phyloP scores from a whole-genome alignment of 108 stramenopile genomes.

The Craspedostauros australis region DNA sequence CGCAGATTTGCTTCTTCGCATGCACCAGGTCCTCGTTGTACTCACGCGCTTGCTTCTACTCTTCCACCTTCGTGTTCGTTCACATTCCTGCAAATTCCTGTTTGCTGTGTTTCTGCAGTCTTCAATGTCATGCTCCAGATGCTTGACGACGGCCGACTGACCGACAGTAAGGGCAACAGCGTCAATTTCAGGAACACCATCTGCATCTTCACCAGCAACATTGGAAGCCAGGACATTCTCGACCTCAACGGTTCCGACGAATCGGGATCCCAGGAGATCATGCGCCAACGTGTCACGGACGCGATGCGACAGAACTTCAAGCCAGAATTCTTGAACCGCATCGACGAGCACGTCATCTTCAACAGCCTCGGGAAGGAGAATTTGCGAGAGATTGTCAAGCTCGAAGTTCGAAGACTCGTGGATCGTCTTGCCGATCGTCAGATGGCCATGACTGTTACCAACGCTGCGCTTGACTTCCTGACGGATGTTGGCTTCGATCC shows the following conservation, averaged over 20 bases:
- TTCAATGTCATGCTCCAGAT: conserved; percentile 97
- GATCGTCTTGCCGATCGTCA: conserved; percentile 64
- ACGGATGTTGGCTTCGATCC: conserved; percentile 91
- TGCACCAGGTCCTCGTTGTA: too few species aligned
- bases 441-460: conserved; percentile 57
- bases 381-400: conserved; percentile 83
- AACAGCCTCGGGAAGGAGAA: conserved; percentile 78
- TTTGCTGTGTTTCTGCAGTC: too few species aligned
- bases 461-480: conserved; percentile 70
- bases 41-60: too few species aligned
- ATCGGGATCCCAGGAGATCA: conserved; percentile 43
- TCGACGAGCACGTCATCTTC: conserved; percentile 97
- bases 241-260: conserved; percentile 53
- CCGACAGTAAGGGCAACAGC: conserved; percentile 92
- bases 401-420: conserved; percentile 67
- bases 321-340: conserved; percentile 98
- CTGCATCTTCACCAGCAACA: conserved; percentile 95
- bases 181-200: conserved; percentile 96
- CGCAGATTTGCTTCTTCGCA: too few species aligned
- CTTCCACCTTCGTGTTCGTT: too few species aligned
- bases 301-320: conserved; percentile 85
- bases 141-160: conserved; percentile 97
- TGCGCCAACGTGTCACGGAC: conserved; percentile 54
- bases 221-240: conserved; percentile 90
- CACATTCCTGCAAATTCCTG: too few species aligned